These are phyloP conservation scores for Oryza rufipogon DNA, from an alignment of 176 grass and related monocot species.

Conservation along the genomic window DNA sequence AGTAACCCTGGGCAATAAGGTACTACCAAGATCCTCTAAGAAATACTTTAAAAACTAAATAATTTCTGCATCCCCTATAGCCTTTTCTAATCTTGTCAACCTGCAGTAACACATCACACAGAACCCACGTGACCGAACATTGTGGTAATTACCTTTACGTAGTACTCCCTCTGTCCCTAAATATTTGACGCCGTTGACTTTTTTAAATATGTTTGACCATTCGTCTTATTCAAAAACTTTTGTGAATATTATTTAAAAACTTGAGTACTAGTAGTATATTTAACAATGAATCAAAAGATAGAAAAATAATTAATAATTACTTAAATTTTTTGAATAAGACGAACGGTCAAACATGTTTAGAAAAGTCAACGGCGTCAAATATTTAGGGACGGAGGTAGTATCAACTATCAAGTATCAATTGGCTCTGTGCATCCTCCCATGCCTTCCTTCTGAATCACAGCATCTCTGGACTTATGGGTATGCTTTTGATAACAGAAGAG, in stretches of 20 bases:
- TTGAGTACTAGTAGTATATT: too few species aligned
- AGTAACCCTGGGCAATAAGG: not conserved
- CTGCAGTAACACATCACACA: not conserved
- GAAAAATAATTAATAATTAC: too few species aligned
- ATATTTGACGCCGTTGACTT: too few species aligned
- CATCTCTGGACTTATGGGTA: not conserved
- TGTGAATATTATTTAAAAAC: too few species aligned
- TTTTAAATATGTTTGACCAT: too few species aligned
- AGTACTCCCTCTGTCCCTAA: too few species aligned
- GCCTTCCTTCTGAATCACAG: constrained; percentile 1
- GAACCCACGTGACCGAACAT: not conserved
- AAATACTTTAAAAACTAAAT: not conserved
- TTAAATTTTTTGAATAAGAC: too few species aligned
- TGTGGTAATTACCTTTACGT: not conserved
- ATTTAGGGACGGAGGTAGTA: not conserved
- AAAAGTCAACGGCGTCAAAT: too few species aligned
- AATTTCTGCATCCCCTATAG: not conserved
- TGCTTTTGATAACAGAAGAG: not conserved
- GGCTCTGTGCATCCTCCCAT: not conserved
- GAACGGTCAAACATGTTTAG: too few species aligned
- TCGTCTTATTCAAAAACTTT: too few species aligned
- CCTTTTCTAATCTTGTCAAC: not conserved
- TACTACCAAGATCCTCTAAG: not conserved
- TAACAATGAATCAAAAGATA: too few species aligned
- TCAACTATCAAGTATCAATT: not conserved